Percentiles rank a stretch among this genome's conserved stretches.
Conservation (phyloP, 768 basidiomycete genomes). For the Psilocybe tampanensis region DNA sequence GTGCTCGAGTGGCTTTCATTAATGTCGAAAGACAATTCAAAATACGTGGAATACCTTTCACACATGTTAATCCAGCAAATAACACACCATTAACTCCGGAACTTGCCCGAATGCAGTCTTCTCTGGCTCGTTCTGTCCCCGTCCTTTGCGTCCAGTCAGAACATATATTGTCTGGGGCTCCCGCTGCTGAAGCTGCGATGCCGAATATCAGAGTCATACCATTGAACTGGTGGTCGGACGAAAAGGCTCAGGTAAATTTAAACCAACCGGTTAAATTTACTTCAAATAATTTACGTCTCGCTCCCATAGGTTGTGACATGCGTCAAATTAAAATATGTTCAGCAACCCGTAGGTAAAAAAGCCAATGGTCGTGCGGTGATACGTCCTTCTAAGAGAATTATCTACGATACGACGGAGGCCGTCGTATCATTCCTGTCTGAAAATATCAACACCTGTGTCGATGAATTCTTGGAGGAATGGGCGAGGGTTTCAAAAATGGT, state of each 20-base stretch:
- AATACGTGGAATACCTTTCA: constrained; percentile 75
- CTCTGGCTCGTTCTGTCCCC: constrained; percentile 77
- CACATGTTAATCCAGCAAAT: constrained; percentile 65
- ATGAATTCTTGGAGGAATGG: constrained; percentile 92
- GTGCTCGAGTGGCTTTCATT: constrained; percentile 88
- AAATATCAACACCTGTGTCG: constrained; percentile 85
- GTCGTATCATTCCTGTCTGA: constrained; percentile 89
- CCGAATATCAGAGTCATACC: constrained; percentile 89
- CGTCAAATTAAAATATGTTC: constrained; percentile 89
- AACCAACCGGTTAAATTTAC: no score
- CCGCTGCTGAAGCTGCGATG: constrained; percentile 91
- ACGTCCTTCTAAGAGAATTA: constrained; percentile 84
- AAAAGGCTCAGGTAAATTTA: constrained; percentile 56
- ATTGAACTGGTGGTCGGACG: constrained; percentile 89
- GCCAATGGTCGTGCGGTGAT: constrained; percentile 64
- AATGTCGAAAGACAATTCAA: constrained; percentile 90
- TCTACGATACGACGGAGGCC: constrained; percentile 87
- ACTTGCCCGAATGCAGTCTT: constrained; percentile 64
- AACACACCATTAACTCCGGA: constrained; percentile 43
- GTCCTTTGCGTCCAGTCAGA: constrained; percentile 81
- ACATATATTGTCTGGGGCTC: constrained; percentile 79
- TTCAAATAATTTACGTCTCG: no score
- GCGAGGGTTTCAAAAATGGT: constrained; percentile 92
- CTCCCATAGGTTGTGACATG: constrained; percentile 73
- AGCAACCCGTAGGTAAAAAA: constrained; percentile 80